Percentiles rank a stretch among this genome's conserved stretches.
Conservation (phyloP, 257 asterid genomes). For the Ophiorrhiza pumila region DNA sequence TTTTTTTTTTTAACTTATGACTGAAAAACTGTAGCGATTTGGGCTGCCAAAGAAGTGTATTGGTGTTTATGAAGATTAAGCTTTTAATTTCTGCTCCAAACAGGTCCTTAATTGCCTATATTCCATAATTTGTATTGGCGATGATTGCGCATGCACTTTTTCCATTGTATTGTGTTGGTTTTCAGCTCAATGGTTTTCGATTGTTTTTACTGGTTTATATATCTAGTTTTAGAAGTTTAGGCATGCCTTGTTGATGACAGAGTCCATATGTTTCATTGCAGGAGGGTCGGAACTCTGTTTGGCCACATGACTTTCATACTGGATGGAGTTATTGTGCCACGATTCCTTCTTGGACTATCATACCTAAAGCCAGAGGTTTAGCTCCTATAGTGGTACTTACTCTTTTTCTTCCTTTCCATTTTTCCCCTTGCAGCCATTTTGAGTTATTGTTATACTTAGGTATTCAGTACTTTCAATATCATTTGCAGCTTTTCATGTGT, state of each 20-base stretch:
- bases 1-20: background rate
- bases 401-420: slow-evolving; percentile 20
- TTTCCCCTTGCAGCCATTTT: background rate
- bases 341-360: slow-evolving; percentile 60
- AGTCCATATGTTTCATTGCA: slow-evolving; percentile 26
- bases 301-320: slow-evolving; percentile 63
- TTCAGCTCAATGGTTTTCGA: background rate
- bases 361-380: slow-evolving; percentile 48
- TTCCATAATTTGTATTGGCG: background rate
- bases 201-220: too few relatives aligned
- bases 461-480: background rate
- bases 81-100: background rate
- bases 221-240: background rate
- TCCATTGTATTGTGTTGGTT: background rate
- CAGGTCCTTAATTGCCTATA: background rate
- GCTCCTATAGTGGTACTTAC: slow-evolving; percentile 58
- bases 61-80: background rate
- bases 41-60: background rate
- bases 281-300: slow-evolving; percentile 57
- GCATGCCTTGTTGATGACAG: background rate
- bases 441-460: too few relatives aligned
- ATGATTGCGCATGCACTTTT: background rate
- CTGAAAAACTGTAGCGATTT: too few relatives aligned
- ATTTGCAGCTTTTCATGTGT: background rate
- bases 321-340: slow-evolving; percentile 82